Conservation (phyloP, 805 yeast species). For the Naumovozyma baii region DNA sequence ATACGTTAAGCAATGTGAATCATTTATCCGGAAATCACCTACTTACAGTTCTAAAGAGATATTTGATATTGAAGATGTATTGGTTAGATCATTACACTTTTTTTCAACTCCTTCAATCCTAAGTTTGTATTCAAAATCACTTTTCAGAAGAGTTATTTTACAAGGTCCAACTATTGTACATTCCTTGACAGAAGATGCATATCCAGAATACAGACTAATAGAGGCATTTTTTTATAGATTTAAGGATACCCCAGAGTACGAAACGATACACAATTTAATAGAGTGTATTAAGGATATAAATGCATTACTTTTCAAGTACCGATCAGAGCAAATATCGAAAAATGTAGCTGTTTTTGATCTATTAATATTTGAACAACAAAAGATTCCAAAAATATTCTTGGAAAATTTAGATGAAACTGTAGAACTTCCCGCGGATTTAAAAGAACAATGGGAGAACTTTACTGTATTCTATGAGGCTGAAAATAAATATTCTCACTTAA, state of each 20-base stretch:
- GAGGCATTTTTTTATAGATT: background rate
- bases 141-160: conserved; percentile 12
- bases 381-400: conserved; percentile 13
- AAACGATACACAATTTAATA: too few species aligned
- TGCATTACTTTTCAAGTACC: background rate
- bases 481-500: conserved; percentile 9
- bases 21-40: conserved; percentile 1
- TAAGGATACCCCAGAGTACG: background rate
- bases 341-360: conserved; percentile 4
- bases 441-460: conserved; percentile 13
- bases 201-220: background rate
- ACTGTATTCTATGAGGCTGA: conserved; percentile 3
- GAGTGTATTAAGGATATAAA: background rate
- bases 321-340: background rate
- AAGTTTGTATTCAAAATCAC: conserved; percentile 6
- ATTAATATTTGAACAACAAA: conserved; percentile 17
- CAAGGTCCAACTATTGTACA: conserved; percentile 4
- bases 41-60: background rate
- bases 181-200: background rate
- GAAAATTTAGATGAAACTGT: conserved; percentile 3
- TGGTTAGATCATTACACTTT: background rate
- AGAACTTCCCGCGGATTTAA: conserved; percentile 14
- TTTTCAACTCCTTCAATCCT: conserved; percentile 2
- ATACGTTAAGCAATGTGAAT: conserved; percentile 10
- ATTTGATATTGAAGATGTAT: background rate